Percentiles rank a stretch among this genome's conserved stretches.
These are phyloP conservation scores for Hericium coralloides DNA, from an alignment of 768 basidiomycete species.

Conservation along the genomic window DNA sequence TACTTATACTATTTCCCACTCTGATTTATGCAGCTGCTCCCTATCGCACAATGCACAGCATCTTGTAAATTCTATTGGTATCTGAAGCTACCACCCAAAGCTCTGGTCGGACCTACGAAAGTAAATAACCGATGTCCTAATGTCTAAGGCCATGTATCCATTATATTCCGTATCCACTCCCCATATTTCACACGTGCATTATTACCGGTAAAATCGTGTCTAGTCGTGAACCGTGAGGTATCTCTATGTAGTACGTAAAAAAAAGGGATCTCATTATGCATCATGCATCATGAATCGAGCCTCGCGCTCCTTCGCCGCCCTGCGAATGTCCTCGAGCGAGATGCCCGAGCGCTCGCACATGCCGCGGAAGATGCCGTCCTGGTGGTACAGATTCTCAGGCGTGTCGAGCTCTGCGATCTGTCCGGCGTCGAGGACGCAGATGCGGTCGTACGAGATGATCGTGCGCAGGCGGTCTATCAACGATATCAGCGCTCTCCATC, in stretches of 20 bases:
- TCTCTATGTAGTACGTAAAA: constrained; percentile 3
- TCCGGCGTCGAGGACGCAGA: constrained; percentile 82
- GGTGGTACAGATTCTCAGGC: constrained; percentile 51
- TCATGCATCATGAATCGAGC: neutral
- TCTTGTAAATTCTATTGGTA: too few species aligned
- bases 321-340: constrained; percentile 56
- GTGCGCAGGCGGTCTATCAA: constrained; percentile 69
- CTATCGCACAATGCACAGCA: too few species aligned
- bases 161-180: neutral
- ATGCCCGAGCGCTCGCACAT: constrained; percentile 87
- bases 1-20: neutral
- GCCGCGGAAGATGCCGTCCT: constrained; percentile 65
- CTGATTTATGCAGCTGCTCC: neutral
- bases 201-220: too few species aligned
- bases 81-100: too few species aligned
- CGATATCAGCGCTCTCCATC: neutral
- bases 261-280: neutral
- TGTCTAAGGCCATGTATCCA: neutral
- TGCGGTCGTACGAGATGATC: constrained; percentile 81
- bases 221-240: neutral
- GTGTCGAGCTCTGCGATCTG: constrained; percentile 81
- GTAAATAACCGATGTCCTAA: neutral
- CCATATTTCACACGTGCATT: neutral
- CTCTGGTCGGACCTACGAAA: too few species aligned
- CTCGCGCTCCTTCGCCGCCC: constrained; percentile 22